A percentile compares a stretch with the other conserved stretches of the same genome.
Evolutionary conservation across 768 basidiomycete genomes (phyloP).

Genomic region (Imleria badia): DNA sequence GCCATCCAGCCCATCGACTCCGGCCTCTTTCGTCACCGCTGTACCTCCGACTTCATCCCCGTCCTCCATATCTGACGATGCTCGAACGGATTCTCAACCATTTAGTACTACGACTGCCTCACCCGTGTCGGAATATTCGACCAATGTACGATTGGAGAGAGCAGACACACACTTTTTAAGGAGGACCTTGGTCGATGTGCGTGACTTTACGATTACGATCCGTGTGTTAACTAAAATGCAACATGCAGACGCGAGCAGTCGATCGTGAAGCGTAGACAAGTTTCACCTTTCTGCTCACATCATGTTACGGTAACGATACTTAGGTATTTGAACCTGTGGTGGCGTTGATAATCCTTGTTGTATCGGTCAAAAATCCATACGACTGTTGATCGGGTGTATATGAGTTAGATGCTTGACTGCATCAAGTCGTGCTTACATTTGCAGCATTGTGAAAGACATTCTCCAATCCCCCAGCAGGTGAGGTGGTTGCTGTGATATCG

Average conservation of each 20-base stretch:
- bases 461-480: constrained; percentile 53
- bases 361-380: constrained; percentile 52
- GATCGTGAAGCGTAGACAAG: background rate
- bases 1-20: background rate
- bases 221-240: constrained; percentile 3
- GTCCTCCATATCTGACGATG: background rate
- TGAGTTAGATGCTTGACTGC: background rate
- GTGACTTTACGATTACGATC: background rate
- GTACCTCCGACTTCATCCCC: constrained; percentile 20
- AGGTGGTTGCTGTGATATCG: constrained; percentile 64
- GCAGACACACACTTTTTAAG: background rate
- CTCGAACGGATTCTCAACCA: background rate
- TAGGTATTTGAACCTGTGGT: background rate
- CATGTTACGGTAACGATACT: background rate
- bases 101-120: background rate
- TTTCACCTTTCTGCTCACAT: background rate
- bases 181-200: background rate
- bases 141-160: background rate
- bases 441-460: constrained; percentile 58
- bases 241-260: background rate
- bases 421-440: constrained; percentile 40
- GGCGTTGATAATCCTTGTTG: constrained; percentile 29
- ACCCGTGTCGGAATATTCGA: background rate
- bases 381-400: constrained; percentile 29
- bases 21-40: background rate